Evolutionary conservation across 176 grass and related monocot genomes (phyloP), one percentile per base, ranked within the genome.

Genomic region (Aechmea fasciata): DNA sequence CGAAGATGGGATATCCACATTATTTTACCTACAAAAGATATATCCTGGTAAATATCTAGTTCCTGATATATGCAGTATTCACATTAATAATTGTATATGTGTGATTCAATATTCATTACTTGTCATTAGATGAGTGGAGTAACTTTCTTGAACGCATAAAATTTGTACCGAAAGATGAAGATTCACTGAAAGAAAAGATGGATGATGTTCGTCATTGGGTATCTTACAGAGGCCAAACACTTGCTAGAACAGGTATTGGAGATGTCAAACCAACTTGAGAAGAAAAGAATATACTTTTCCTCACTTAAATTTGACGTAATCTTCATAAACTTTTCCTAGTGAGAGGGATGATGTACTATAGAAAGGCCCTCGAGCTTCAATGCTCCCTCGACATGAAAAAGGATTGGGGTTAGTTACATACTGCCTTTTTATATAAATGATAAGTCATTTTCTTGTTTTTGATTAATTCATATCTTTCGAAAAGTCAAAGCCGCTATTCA

Each of bases 281-380:
- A 3, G 77, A 41, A 41, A 41, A 41, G 33, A 41, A 41, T 81
- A 47, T 17, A 49, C 13, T 73, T 23, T 41, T 66, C 78, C 24
- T 75, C 69, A 48, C 41, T 48, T 84, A 14, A 51, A 13, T 73
- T 69, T 50, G 69, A 49, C 79, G 52, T 79, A 52, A 1, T 61
- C 55, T 51, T 10, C 57, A 70, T 86, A 67, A 49, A 77, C 49
- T 77, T 67, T 77, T 67, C 76, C 59, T 62, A 99, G 94, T 99
- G 47, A 89, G 94, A 93, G 94, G 94, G 76, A 90, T 99, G 87
- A 99, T 99, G 94, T 99, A 99, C 77, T 99, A 99, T 24, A 85
- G 78, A 67, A 77, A 2, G 28, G 94, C 94, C 61, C 84, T 99
- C 75, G 50, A 85, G 67, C 69, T 83, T 69, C 94, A 99, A 57